These are phyloP conservation scores for Tolypocladium capitatum DNA, from an alignment of 2,329 filamentous ascomycete genomes.

Conservation along the genomic window DNA sequence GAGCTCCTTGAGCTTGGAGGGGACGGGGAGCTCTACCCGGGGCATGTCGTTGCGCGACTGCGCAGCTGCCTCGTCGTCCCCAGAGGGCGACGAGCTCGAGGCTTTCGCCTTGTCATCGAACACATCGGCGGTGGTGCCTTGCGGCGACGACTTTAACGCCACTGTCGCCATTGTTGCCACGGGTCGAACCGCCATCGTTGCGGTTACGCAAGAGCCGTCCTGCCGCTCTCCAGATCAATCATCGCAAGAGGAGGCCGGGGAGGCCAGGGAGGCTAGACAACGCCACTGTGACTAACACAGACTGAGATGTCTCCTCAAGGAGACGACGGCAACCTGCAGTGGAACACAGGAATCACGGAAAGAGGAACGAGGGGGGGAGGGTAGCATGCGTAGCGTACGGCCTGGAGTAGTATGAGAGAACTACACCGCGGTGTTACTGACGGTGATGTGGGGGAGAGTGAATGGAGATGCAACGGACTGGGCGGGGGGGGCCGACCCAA, in stretches of 20 bases:
- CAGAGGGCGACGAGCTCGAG: background rate
- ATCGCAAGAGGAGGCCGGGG: background rate
- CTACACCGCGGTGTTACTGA: background rate
- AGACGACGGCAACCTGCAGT: background rate
- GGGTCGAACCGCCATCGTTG: background rate
- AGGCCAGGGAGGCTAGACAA: background rate
- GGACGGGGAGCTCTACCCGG: background rate
- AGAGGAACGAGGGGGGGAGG: background rate
- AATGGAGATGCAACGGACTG: background rate
- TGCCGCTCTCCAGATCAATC: background rate
- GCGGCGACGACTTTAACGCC: background rate
- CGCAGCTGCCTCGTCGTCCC: background rate
- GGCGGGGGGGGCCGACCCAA: background rate
- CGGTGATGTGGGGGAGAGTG: background rate
- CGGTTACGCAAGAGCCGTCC: background rate
- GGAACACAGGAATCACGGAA: background rate
- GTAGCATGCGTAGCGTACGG: background rate
- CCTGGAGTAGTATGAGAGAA: background rate
- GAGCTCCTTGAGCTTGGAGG: conserved; percentile 1
- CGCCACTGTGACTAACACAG: background rate
- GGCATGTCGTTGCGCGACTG: background rate
- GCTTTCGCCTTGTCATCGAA: background rate
- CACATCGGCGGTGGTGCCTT: background rate
- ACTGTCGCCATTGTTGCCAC: background rate
- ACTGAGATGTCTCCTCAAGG: background rate